phyloP scores from a whole-genome alignment of 1,284 basidiomycete genomes.

The Xanthoconium separans region DNA sequence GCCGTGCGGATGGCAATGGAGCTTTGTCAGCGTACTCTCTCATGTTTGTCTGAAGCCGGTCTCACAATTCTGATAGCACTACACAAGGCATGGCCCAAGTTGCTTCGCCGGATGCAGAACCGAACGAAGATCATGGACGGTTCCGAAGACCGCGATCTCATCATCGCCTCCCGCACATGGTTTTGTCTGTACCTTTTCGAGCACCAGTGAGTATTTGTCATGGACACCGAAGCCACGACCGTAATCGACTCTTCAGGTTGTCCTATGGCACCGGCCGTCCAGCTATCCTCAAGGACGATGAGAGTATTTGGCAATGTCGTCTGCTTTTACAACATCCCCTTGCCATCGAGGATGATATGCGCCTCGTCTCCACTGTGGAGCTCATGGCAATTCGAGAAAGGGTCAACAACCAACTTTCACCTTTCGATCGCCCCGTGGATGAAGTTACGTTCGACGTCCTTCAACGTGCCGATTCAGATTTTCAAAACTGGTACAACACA shows the following conservation, averaged over 20 bases:
- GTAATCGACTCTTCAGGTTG: conserved; percentile 48
- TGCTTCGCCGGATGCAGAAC: conserved; percentile 74
- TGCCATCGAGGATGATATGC: conserved; percentile 89
- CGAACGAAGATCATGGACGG: conserved; percentile 55
- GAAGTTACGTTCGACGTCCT: conserved; percentile 66
- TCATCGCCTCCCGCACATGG: conserved; percentile 83
- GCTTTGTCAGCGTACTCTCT: conserved; percentile 53
- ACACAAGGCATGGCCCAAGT: conserved; percentile 85
- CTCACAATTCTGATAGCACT: conserved; percentile 52
- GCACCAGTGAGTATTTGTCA: conserved; percentile 68
- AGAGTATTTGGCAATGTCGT: conserved; percentile 81
- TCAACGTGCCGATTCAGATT: conserved; percentile 63
- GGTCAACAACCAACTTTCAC: conserved; percentile 67
- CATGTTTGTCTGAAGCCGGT: conserved; percentile 5
- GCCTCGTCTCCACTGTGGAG: conserved; percentile 90
- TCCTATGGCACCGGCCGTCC: conserved; percentile 92
- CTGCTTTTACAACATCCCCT: conserved; percentile 84
- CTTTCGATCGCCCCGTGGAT: conserved; percentile 65
- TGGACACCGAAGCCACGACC: not conserved
- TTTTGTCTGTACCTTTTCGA: conserved; percentile 91
- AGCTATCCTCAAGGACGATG: conserved; percentile 88
- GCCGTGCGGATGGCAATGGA: conserved; percentile 94
- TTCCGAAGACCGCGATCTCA: conserved; percentile 73
- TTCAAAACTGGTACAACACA: conserved; percentile 68
- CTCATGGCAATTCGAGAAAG: conserved; percentile 80